Conservation (phyloP, 139 green algal genomes). For the Nannochloris sp. region DNA sequence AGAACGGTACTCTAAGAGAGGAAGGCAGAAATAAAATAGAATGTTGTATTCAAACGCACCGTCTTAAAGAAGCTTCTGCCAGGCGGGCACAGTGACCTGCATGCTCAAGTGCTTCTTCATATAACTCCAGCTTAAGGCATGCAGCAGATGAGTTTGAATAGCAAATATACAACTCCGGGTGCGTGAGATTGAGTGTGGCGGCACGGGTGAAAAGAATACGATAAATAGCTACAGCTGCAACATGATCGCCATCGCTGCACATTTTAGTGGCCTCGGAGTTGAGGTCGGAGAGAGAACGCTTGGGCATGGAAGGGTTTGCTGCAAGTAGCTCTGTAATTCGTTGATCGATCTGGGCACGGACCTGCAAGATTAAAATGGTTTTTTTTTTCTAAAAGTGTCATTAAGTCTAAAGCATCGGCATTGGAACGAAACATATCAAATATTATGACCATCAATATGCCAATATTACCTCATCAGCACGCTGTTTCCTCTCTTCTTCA, state of each 20-base stretch:
- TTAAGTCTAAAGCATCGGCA: no score
- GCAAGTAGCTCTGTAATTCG: neutral
- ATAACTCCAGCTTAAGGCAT: constrained; percentile 43
- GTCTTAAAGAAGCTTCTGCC: constrained; percentile 25
- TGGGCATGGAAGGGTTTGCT: neutral
- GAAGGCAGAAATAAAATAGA: no score
- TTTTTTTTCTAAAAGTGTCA: no score
- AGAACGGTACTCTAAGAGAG: neutral
- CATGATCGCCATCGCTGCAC: constrained; percentile 10
- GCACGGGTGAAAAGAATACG: constrained; percentile 40
- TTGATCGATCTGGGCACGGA: no score
- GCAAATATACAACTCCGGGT: constrained; percentile 52
- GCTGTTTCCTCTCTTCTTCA: no score
- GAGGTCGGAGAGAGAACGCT: neutral
- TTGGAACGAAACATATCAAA: no score
- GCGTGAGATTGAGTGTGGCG: constrained; percentile 33
- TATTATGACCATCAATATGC: no score
- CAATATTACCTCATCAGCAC: no score
- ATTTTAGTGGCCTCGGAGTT: constrained; percentile 16
- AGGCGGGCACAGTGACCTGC: constrained; percentile 22
- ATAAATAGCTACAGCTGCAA: constrained; percentile 32
- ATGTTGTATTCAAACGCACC: constrained; percentile 8
- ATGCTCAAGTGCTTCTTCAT: constrained; percentile 25
- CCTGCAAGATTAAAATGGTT: no score
- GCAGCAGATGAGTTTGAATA: constrained; percentile 45